A percentile compares a stretch with the other conserved stretches of the same genome.
These are phyloP conservation scores for Microsporum audouinii DNA, from an alignment of 2,329 filamentous ascomycete genomes.

Conservation along the genomic window DNA sequence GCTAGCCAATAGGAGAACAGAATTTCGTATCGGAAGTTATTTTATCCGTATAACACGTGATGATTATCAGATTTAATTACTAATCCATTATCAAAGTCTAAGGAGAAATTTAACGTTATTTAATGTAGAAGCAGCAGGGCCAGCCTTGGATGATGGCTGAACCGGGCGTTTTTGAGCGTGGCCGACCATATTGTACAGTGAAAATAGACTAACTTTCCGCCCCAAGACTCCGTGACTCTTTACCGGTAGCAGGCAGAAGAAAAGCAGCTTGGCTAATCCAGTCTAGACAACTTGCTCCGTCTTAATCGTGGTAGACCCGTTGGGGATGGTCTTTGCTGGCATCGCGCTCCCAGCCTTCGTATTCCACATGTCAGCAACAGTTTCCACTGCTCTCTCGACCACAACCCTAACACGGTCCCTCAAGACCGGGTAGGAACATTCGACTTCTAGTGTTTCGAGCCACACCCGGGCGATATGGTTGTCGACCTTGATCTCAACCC, in stretches of 20 bases:
- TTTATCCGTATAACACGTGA: not conserved
- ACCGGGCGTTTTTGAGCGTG: no score
- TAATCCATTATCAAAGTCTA: not conserved
- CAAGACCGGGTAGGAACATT: conserved; percentile 67
- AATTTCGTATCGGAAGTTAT: not conserved
- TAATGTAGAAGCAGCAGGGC: not conserved
- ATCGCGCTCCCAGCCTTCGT: conserved; percentile 5
- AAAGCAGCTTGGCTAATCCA: not conserved
- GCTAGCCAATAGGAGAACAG: not conserved
- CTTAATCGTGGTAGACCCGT: not conserved
- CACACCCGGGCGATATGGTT: conserved; percentile 80
- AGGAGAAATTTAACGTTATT: not conserved
- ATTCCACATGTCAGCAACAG: conserved; percentile 59
- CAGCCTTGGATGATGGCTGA: no score
- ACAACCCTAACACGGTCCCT: conserved; percentile 78
- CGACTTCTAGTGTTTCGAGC: conserved; percentile 84
- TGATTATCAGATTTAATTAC: not conserved
- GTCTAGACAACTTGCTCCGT: not conserved
- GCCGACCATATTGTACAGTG: not conserved
- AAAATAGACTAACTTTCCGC: not conserved
- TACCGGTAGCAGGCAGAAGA: no score
- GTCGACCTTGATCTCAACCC: conserved; percentile 75
- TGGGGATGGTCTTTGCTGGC: not conserved
- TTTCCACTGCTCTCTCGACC: conserved; percentile 79
- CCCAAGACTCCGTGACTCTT: not conserved